Conservation (phyloP, 2,329 filamentous ascomycete species). For the Sporothrix mexicana region DNA sequence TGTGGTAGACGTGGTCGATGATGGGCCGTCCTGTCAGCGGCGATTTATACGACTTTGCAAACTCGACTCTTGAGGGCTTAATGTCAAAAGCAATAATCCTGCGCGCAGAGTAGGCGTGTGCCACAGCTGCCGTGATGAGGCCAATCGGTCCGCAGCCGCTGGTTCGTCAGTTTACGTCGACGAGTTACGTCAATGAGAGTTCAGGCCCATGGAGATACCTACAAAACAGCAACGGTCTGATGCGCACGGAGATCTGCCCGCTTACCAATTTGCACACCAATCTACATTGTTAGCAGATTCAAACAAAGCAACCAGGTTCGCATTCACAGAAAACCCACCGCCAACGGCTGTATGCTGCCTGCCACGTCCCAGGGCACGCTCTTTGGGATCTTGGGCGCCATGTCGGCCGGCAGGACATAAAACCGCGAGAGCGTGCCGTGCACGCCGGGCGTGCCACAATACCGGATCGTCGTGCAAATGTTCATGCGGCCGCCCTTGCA, state of each 20-base stretch:
- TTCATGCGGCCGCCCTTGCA: constrained; percentile 89
- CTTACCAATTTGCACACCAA: constrained; percentile 77
- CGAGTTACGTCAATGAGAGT: no score
- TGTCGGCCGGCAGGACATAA: constrained; percentile 82
- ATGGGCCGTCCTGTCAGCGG: constrained; percentile 50
- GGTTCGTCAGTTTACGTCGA: no score
- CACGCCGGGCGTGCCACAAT: constrained; percentile 88
- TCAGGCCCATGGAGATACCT: no score
- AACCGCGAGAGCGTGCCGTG: constrained; percentile 88
- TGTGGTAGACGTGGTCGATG: constrained; percentile 73
- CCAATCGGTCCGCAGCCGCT: constrained; percentile 82
- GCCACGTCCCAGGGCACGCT: constrained; percentile 80
- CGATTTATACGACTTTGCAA: constrained; percentile 65
- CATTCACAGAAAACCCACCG: constrained; percentile 48
- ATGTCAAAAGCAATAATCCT: constrained; percentile 90
- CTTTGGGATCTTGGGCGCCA: constrained; percentile 88
- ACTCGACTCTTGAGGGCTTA: constrained; percentile 75
- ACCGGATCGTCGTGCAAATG: constrained; percentile 85
- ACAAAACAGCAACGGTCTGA: constrained; percentile 77
- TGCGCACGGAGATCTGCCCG: constrained; percentile 75
- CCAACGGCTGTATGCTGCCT: constrained; percentile 85
- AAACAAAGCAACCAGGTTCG: background rate
- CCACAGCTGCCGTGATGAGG: constrained; percentile 83
- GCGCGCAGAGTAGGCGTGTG: constrained; percentile 78
- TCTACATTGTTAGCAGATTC: background rate